Percentiles rank a stretch among this genome's conserved stretches.
Conservation (phyloP, 83 land plant species). For the Larix sibirica region DNA sequence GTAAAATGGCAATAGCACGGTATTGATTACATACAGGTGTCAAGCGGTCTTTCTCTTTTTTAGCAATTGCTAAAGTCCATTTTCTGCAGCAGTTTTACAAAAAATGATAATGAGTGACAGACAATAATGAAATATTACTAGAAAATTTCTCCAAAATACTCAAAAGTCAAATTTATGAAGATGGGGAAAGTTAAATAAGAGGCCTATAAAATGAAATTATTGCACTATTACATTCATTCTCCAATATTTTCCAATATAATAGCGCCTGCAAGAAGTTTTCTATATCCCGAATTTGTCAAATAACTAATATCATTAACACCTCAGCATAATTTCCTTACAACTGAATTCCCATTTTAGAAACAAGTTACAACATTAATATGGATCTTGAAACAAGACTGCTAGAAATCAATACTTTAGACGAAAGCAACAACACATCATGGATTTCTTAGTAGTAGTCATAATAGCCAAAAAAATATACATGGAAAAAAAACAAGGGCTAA, state of each 20-base stretch:
- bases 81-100: slow-evolving; percentile 43
- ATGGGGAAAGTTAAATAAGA: background rate
- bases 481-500: background rate
- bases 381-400: background rate
- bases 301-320: background rate
- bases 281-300: background rate
- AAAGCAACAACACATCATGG: background rate
- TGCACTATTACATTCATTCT: background rate
- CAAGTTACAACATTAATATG: background rate
- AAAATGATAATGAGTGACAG: background rate
- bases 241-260: too few species aligned
- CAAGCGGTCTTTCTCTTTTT: slow-evolving; percentile 82
- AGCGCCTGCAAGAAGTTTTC: background rate
- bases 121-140: background rate
- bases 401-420: background rate
- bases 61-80: slow-evolving; percentile 85
- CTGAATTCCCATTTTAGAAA: background rate
- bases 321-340: background rate
- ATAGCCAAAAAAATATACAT: background rate
- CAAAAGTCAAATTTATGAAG: background rate
- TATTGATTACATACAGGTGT: slow-evolving; percentile 70
- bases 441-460: background rate
- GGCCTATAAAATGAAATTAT: background rate
- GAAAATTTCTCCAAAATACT: background rate
- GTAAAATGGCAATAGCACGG: background rate